These are phyloP conservation scores for Pascua guehoae DNA, from an alignment of 1,284 basidiomycete species.

Conservation along the genomic window DNA sequence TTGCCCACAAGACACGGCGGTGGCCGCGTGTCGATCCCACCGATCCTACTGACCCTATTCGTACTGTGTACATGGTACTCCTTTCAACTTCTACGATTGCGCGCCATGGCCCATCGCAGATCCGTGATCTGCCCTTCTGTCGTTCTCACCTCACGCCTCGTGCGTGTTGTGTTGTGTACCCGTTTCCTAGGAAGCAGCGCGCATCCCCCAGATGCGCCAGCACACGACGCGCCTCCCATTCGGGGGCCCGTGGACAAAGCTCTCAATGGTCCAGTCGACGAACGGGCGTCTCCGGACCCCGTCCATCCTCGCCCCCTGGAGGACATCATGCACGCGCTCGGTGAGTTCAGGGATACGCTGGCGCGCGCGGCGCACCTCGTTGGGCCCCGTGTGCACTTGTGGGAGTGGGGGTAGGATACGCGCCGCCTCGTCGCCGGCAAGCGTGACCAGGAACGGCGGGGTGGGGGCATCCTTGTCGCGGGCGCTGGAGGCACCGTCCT, in stretches of 20 bases:
- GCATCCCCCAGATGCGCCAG: slow-evolving; percentile 14
- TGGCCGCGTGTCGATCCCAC: too few relatives aligned
- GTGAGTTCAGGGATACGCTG: slow-evolving; percentile 10
- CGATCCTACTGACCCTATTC: too few relatives aligned
- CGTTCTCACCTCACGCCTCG: too few relatives aligned
- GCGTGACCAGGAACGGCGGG: not conserved
- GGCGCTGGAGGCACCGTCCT: not conserved
- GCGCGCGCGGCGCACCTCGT: slow-evolving; percentile 20
- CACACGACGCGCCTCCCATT: slow-evolving; percentile 5
- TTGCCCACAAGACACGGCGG: too few relatives aligned
- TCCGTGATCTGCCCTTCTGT: too few relatives aligned
- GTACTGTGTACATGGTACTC: too few relatives aligned
- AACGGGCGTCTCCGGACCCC: slow-evolving; percentile 20
- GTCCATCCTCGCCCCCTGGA: slow-evolving; percentile 29
- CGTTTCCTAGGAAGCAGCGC: not conserved
- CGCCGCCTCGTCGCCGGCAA: slow-evolving; percentile 4
- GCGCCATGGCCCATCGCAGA: too few relatives aligned
- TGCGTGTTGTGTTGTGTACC: too few relatives aligned
- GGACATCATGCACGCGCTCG: slow-evolving; percentile 15
- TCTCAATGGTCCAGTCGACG: slow-evolving; percentile 34
- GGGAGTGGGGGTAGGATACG: slow-evolving; percentile 32
- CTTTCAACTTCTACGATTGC: too few relatives aligned
- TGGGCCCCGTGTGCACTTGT: slow-evolving; percentile 21
- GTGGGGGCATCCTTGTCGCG: too few relatives aligned
- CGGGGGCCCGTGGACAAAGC: not conserved